A percentile compares a stretch with the other conserved stretches of the same genome.
phyloP scores from a whole-genome alignment of 768 basidiomycete species.

The Mycena olivaceomarginata region DNA sequence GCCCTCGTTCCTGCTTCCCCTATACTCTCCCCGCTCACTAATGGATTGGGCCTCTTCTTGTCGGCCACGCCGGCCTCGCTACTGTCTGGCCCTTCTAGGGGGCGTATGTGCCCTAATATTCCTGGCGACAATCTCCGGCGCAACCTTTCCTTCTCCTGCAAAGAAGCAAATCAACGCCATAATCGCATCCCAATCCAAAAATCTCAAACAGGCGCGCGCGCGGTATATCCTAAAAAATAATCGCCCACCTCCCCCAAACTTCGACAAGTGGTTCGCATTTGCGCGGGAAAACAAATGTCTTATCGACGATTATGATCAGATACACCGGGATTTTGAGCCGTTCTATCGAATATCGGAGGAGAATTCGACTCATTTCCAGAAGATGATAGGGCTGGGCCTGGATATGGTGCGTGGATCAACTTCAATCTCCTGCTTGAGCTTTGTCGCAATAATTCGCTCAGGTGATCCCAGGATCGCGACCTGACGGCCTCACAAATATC shows the following conservation, averaged over 20 bases:
- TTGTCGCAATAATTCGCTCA: background rate
- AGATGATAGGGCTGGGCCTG: slow-evolving; percentile 2
- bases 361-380: slow-evolving; percentile 13
- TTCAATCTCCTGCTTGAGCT: background rate
- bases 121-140: background rate
- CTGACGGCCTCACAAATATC: background rate
- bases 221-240: slow-evolving; percentile 19
- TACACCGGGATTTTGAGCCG: slow-evolving; percentile 25
- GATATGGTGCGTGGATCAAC: background rate
- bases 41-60: background rate
- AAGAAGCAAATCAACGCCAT: background rate
- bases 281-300: slow-evolving; percentile 4
- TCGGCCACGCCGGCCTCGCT: background rate
- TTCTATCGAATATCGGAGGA: slow-evolving; percentile 21
- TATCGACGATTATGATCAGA: slow-evolving; percentile 33
- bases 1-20: background rate
- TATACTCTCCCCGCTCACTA: background rate
- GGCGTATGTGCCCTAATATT: background rate
- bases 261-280: slow-evolving; percentile 17
- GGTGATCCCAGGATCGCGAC: background rate
- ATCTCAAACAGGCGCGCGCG: slow-evolving; percentile 15
- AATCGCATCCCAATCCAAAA: slow-evolving; percentile 10
- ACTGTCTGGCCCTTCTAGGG: background rate
- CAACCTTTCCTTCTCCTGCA: background rate
- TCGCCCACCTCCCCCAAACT: slow-evolving; percentile 10